phyloP scores from a whole-genome alignment of 2,329 filamentous ascomycete species.

The Ceratocystis diversiconidia region DNA sequence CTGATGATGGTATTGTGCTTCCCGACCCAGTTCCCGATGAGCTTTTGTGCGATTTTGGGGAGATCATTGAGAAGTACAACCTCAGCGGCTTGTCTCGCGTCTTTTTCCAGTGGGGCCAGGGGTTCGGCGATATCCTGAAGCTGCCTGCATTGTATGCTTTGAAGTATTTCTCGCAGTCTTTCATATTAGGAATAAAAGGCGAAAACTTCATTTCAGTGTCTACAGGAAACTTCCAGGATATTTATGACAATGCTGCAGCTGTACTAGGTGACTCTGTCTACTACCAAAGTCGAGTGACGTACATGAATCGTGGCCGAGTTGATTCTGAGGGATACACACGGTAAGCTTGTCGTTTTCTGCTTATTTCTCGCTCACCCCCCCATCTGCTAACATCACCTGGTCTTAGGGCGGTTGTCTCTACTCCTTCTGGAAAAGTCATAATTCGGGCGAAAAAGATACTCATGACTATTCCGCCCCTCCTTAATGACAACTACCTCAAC shows the following conservation, averaged over 20 bases:
- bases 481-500: slow-evolving; percentile 32
- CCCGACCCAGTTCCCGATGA: slow-evolving; percentile 33
- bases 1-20: slow-evolving; percentile 23
- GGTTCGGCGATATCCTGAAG: slow-evolving; percentile 28
- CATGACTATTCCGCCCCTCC: slow-evolving; percentile 63
- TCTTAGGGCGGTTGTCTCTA: slow-evolving; percentile 56
- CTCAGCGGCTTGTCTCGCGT: slow-evolving; percentile 26
- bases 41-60: slow-evolving; percentile 29
- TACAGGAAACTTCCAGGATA: slow-evolving; percentile 73
- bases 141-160: slow-evolving; percentile 30
- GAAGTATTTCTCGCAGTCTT: slow-evolving; percentile 23
- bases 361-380: slow-evolving; percentile 56
- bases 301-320: slow-evolving; percentile 73
- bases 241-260: slow-evolving; percentile 69
- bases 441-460: slow-evolving; percentile 69
- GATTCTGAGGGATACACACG: slow-evolving; percentile 69
- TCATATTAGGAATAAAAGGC: slow-evolving; percentile 56
- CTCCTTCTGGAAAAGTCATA: slow-evolving; percentile 51
- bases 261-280: slow-evolving; percentile 74
- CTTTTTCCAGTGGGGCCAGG: slow-evolving; percentile 26
- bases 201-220: slow-evolving; percentile 79
- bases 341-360: slow-evolving; percentile 39
- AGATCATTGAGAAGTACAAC: slow-evolving; percentile 30
- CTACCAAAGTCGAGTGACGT: slow-evolving; percentile 83
- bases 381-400: slow-evolving; percentile 71